Evolutionary conservation across 768 basidiomycete species (phyloP).

Genomic region (Cystofilobasidium capitatum): DNA sequence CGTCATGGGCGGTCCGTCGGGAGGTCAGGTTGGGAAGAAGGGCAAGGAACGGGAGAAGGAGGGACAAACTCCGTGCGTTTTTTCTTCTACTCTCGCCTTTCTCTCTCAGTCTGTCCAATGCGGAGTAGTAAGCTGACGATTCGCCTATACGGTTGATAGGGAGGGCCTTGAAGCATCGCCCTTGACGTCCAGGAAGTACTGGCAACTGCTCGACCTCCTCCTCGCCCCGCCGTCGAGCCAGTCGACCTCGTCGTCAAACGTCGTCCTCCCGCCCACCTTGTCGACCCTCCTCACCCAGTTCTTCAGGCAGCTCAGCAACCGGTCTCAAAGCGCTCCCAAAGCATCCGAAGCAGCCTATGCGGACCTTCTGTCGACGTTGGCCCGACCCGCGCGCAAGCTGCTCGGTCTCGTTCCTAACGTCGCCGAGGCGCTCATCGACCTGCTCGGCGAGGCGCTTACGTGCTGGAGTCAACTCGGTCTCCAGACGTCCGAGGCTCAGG

Average conservation of each 20-base stretch:
- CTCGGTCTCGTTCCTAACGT: slow-evolving; percentile 3
- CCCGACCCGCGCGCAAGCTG: neutral
- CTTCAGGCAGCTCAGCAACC: neutral
- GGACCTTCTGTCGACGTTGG: slow-evolving; percentile 1
- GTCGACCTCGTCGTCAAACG: neutral
- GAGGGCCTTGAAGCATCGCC: neutral
- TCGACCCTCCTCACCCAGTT: neutral
- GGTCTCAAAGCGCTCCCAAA: too few species aligned
- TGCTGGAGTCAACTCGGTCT: slow-evolving; percentile 1
- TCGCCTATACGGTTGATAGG: neutral
- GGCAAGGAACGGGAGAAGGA: slow-evolving; percentile 18
- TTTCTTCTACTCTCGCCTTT: neutral
- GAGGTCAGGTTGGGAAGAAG: slow-evolving; percentile 11
- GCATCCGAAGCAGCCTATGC: neutral
- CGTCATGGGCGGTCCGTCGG: slow-evolving; percentile 5
- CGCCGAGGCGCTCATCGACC: slow-evolving; percentile 20
- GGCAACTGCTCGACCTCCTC: slow-evolving; percentile 7
- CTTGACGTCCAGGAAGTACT: neutral
- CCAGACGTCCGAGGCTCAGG: neutral
- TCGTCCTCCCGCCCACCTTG: neutral
- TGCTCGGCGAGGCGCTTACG: slow-evolving; percentile 20
- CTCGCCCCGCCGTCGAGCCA: neutral
- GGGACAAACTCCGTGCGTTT: neutral
- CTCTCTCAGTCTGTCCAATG: neutral
- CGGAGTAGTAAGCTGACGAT: neutral